Percentiles rank a stretch among this genome's conserved stretches.
These are phyloP conservation scores for Takashimella koratensis DNA, from an alignment of 1,284 basidiomycete species.

Conservation along the genomic window DNA sequence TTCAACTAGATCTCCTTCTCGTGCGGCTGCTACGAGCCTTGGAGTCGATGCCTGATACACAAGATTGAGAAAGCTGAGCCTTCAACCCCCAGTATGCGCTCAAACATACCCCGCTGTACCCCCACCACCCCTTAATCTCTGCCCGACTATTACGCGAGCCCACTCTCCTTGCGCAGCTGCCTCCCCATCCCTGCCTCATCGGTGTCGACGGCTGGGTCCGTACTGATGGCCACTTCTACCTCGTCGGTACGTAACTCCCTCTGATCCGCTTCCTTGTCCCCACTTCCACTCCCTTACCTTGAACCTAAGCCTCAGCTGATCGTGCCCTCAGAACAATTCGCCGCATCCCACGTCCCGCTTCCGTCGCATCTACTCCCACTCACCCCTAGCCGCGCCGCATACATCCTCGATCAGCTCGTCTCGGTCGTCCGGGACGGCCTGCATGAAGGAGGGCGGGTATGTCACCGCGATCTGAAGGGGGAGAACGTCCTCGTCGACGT, in stretches of 20 bases:
- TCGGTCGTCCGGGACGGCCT: conserved; percentile 54
- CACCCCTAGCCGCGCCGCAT: conserved; percentile 52
- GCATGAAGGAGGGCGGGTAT: conserved; percentile 53
- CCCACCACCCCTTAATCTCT: conserved; percentile 57
- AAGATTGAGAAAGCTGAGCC: too few species aligned
- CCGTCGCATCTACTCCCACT: conserved; percentile 30
- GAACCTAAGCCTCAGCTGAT: conserved; percentile 11
- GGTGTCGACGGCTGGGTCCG: conserved; percentile 55
- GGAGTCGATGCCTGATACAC: too few species aligned
- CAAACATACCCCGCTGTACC: conserved; percentile 57
- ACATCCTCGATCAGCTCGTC: conserved; percentile 56
- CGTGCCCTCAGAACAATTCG: conserved; percentile 33
- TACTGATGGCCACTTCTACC: conserved; percentile 57
- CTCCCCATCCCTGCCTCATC: conserved; percentile 56
- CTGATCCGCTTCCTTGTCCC: background rate
- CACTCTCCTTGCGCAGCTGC: conserved; percentile 54
- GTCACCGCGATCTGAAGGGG: conserved; percentile 57
- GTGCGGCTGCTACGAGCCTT: too few species aligned
- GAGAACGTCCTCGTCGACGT: conserved; percentile 46
- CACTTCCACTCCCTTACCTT: background rate
- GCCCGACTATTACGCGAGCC: conserved; percentile 56
- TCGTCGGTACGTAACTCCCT: conserved; percentile 48
- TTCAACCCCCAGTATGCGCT: conserved; percentile 51
- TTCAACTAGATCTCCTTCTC: too few species aligned
- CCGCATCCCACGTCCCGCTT: conserved; percentile 28